Base-by-base conservation (phyloP, 1,284 basidiomycete genomes). In the Caloboletus firmus region DNA sequence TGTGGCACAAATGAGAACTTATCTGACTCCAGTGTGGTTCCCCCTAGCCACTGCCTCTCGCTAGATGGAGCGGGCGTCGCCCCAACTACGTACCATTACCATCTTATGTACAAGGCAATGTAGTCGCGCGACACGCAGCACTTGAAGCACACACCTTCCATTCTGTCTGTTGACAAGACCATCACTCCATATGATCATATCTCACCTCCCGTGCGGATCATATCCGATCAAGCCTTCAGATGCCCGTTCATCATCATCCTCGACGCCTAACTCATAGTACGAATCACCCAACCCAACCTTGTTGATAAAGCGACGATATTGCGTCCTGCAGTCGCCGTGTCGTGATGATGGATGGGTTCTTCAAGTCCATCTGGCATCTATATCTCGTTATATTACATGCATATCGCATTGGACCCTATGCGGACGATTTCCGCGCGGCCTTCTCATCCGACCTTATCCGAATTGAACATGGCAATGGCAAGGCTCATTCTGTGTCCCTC, bases 81-180 rank as follows among this genome's bases (percentile, higher is more conserved):
- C 30, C n/a, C 39, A 7, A n/a, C 39, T 45, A 34, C 18, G 34
- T 40, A 32, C 35, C 26, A 43, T 36, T 30, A 44, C 20, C 37
- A 39, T 13, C 13, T 28, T 35, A 49, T 18, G 49, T 39, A 36
- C 56, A 39, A 62, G 47, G 60, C 50, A 50, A 62, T 46, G 46
- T 30, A 30, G 56, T 37, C 49, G 39, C 49, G 49, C 48, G 47
- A 50, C 49, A 43, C 46, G 55, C 53, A 55, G 51, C 50, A 34
- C 20, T 12, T 18, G 39, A n/a, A n/a, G 39, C 35, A 37, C 40
- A 48, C 40, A 41, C 40, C 63, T 66, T 68, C 64, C 64, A 66
- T 63, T 59, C 50, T 43, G 40, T 47, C 15, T 10, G n/a, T 41
- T 34, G 40, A 43, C 37, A 28, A 46, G 17, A 18, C 26, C 31